A percentile compares a stretch with the other conserved stretches of the same genome.
Evolutionary conservation across 345 rosid genomes (phyloP).

Genomic region (Brassica juncea): DNA sequence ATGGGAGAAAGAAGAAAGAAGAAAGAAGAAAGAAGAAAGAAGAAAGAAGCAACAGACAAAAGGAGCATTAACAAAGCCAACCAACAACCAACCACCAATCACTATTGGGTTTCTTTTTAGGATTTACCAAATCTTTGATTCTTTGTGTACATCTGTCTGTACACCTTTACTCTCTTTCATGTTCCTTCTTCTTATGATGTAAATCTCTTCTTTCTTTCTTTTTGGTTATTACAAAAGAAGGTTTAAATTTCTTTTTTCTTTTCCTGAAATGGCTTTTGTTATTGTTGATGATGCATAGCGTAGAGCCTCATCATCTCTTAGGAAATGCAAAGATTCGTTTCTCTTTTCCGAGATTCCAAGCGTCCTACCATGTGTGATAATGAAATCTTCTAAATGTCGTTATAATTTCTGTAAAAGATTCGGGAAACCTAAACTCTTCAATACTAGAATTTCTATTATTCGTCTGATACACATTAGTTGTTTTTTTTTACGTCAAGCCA

Average conservation of each 20-base stretch:
- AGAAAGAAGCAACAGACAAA: slow-evolving; percentile 28
- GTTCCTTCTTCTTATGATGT: slow-evolving; percentile 25
- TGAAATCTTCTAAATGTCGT: background rate
- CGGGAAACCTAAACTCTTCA: too few relatives aligned
- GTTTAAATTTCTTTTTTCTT: background rate
- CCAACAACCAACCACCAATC: slow-evolving; percentile 13
- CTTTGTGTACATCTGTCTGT: slow-evolving; percentile 34
- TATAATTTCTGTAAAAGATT: background rate
- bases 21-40: slow-evolving; percentile 25
- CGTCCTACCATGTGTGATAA: background rate
- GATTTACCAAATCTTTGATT: slow-evolving; percentile 43
- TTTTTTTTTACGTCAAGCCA: too few relatives aligned
- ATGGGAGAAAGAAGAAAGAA: slow-evolving; percentile 26
- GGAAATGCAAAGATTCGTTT: background rate
- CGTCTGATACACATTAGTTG: too few relatives aligned
- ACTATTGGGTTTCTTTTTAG: slow-evolving; percentile 34
- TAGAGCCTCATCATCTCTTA: slow-evolving; percentile 9
- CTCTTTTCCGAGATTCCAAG: background rate
- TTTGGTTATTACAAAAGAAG: background rate
- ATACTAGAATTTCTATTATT: too few relatives aligned
- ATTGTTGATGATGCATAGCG: background rate
- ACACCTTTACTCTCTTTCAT: slow-evolving; percentile 6
- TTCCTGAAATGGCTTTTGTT: background rate
- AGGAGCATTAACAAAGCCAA: slow-evolving; percentile 28
- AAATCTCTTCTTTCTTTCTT: background rate